A percentile compares a stretch with the other conserved stretches of the same genome.
Evolutionary conservation across 73 alveolate species (phyloP).

Genomic region (Blepharisma stoltei): DNA sequence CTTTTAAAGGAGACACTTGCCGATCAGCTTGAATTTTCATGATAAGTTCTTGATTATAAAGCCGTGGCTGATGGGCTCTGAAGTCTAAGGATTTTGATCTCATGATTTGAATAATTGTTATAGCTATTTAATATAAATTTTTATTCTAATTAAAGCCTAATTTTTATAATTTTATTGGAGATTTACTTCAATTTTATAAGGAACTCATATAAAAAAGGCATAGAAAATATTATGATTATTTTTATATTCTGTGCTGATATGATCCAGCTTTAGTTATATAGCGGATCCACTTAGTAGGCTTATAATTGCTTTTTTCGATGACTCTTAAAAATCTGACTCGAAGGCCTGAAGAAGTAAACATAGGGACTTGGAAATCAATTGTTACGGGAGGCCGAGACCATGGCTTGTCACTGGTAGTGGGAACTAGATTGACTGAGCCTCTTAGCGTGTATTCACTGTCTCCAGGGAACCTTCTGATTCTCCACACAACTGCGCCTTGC

Average conservation of each 20-base stretch:
- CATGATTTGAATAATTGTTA: too few species aligned
- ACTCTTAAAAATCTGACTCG: constrained; percentile 93
- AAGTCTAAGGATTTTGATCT: too few species aligned
- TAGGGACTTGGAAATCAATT: constrained; percentile 92
- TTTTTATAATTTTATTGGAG: too few species aligned
- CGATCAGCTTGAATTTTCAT: too few species aligned
- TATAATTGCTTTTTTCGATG: constrained; percentile 86
- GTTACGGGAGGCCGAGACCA: constrained; percentile 95
- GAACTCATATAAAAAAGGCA: too few species aligned
- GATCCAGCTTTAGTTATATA: constrained; percentile 95
- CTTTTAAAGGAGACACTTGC: too few species aligned
- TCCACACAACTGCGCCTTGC: constrained; percentile 87
- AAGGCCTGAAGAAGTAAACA: constrained; percentile 95
- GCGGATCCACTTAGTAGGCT: constrained; percentile 95
- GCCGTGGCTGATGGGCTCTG: too few species aligned
- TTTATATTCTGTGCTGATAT: constrained; percentile 83
- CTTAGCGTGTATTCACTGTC: constrained; percentile 29
- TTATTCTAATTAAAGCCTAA: too few species aligned
- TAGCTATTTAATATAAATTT: too few species aligned
- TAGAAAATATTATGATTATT: neutral
- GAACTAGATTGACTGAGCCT: constrained; percentile 23
- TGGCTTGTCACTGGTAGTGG: constrained; percentile 62
- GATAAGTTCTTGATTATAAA: too few species aligned
- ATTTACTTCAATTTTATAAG: too few species aligned
- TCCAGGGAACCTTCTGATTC: constrained; percentile 45